Percentiles rank a stretch among this genome's conserved stretches.
Evolutionary conservation across 2,329 filamentous ascomycete genomes (phyloP).

Genomic region (Polytolypa hystricis): DNA sequence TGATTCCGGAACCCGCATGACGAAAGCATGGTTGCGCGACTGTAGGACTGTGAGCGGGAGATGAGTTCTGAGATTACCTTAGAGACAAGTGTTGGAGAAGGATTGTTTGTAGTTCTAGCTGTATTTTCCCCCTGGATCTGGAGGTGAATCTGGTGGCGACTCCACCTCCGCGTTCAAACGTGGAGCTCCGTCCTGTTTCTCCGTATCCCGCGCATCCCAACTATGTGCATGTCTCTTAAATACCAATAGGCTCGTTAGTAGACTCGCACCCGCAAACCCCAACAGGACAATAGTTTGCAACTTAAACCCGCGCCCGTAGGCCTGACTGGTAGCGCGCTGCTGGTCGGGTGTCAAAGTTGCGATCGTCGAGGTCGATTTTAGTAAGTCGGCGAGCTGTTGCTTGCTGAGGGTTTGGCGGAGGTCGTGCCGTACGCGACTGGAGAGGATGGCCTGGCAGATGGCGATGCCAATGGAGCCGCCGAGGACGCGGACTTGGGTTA

Average conservation of each 20-base stretch:
- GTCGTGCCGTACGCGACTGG: background rate
- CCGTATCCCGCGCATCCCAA: background rate
- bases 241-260: background rate
- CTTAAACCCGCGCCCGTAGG: constrained; percentile 1
- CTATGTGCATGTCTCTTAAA: background rate
- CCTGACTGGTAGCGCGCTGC: background rate
- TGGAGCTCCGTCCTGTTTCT: too few species aligned
- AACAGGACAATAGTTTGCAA: background rate
- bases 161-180: too few species aligned
- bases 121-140: too few species aligned
- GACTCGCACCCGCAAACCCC: background rate
- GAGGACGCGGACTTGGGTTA: constrained; percentile 29
- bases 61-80: too few species aligned
- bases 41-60: too few species aligned
- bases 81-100: too few species aligned
- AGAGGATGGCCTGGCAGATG: constrained; percentile 16
- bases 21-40: too few species aligned
- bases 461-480: constrained; percentile 28
- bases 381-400: background rate
- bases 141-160: too few species aligned
- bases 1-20: too few species aligned
- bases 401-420: background rate
- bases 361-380: background rate
- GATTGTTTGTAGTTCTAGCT: too few species aligned
- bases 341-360: background rate